These are phyloP conservation scores for Heliamphora pulchella DNA, from an alignment of 179 eudicot genomes.

Conservation along the genomic window DNA sequence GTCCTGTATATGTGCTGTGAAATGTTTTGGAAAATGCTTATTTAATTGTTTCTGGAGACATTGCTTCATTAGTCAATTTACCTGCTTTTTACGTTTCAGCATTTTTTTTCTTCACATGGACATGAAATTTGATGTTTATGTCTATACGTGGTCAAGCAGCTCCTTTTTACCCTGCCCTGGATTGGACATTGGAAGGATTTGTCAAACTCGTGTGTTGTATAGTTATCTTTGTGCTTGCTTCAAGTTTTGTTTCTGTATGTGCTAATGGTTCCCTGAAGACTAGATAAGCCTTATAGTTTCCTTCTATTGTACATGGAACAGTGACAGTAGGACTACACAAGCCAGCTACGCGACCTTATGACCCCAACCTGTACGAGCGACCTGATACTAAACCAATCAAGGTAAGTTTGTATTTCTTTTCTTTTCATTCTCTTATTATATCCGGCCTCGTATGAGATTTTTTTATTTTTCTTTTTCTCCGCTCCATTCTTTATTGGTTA, in stretches of 20 bases:
- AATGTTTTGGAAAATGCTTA: background rate
- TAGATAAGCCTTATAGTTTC: conserved; percentile 12
- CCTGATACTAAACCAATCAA: conserved; percentile 52
- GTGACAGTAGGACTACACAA: conserved; percentile 49
- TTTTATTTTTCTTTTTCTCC: background rate
- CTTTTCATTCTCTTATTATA: background rate
- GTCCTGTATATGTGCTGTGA: background rate
- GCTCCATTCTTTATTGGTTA: background rate
- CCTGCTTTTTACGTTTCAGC: background rate
- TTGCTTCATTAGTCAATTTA: background rate
- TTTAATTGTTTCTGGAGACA: background rate
- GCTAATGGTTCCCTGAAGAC: background rate
- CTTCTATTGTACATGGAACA: conserved; percentile 18
- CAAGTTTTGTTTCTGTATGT: background rate
- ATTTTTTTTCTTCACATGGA: background rate
- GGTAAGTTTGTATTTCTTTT: conserved; percentile 33
- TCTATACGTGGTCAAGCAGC: background rate
- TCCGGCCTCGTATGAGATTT: background rate
- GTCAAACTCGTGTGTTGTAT: background rate
- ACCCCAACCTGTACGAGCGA: conserved; percentile 45
- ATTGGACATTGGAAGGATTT: background rate
- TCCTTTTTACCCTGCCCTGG: background rate
- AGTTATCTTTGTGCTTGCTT: conserved; percentile 6
- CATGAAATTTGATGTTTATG: background rate
- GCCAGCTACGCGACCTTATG: conserved; percentile 49